phyloP scores from a whole-genome alignment of 2,329 filamentous ascomycete genomes.

The Periglandula ipomoeae region DNA sequence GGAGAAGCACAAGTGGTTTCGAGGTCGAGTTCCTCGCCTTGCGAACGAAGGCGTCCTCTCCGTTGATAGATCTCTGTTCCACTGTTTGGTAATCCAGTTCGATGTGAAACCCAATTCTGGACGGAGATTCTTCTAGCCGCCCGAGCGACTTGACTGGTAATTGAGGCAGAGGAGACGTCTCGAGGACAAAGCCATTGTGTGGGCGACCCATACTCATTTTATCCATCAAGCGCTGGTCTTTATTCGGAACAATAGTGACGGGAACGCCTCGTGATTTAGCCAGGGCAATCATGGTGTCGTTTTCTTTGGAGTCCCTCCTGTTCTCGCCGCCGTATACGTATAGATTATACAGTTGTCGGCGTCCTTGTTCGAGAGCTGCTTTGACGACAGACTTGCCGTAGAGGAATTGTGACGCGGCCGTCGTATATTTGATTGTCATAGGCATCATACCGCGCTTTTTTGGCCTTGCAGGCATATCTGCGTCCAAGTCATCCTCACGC shows the following conservation, averaged over 20 bases:
- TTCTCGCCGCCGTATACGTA: constrained; percentile 62
- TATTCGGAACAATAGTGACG: constrained; percentile 48
- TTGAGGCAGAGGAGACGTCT: constrained; percentile 74
- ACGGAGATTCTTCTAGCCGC: constrained; percentile 32
- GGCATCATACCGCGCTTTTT: constrained; percentile 25
- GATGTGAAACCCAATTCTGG: constrained; percentile 46
- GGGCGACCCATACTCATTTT: constrained; percentile 75
- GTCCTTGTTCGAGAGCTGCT: constrained; percentile 58
- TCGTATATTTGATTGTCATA: constrained; percentile 51
- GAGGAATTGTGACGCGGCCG: constrained; percentile 82
- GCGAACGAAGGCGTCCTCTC: constrained; percentile 42
- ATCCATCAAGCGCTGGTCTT: constrained; percentile 62
- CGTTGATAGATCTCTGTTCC: constrained; percentile 70
- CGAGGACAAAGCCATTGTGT: constrained; percentile 84
- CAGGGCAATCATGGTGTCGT: constrained; percentile 33
- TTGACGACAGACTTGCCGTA: constrained; percentile 77
- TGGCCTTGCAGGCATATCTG: neutral
- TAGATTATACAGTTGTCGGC: constrained; percentile 72
- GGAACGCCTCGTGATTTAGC: constrained; percentile 41
- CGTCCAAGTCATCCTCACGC: neutral
- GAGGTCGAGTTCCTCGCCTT: constrained; percentile 24
- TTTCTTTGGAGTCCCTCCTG: constrained; percentile 38
- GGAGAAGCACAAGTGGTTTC: constrained; percentile 62
- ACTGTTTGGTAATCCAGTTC: constrained; percentile 56
- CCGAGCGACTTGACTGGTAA: constrained; percentile 55